Evolutionary conservation across 2,329 filamentous ascomycete genomes (phyloP).

Genomic region (Aspergillus sclerotialis): DNA sequence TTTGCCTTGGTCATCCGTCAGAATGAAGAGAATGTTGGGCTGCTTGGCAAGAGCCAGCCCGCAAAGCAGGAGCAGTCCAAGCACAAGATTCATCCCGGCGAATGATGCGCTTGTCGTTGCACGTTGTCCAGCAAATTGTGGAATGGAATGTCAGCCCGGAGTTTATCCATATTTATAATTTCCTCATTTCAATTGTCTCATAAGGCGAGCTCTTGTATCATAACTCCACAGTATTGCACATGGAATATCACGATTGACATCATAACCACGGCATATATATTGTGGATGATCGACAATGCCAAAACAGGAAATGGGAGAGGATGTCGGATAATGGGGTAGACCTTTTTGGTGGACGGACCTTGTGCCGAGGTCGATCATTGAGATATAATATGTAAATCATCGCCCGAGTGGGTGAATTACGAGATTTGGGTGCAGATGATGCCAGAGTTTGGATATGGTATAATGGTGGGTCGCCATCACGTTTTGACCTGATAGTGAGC

Average conservation of each 20-base stretch:
- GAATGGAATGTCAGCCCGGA: not conserved
- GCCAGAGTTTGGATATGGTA: constrained; percentile 8
- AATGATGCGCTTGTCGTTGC: not conserved
- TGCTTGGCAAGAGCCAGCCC: constrained; percentile 12
- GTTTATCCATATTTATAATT: not conserved
- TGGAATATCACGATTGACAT: not conserved
- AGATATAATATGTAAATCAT: too few relatives aligned
- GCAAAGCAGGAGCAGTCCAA: constrained; percentile 6
- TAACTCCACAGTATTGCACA: constrained; percentile 12
- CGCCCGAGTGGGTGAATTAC: constrained; percentile 8
- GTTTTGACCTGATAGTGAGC: too few relatives aligned
- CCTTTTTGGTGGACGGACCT: not conserved
- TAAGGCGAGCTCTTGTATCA: constrained; percentile 9
- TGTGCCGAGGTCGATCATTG: not conserved
- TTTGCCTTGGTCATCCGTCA: constrained; percentile 61
- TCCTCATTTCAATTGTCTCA: not conserved
- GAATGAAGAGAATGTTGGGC: constrained; percentile 59
- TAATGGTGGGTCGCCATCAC: constrained; percentile 13
- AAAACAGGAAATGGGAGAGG: not conserved
- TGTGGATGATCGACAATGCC: too few relatives aligned
- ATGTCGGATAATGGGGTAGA: not conserved
- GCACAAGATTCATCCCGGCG: constrained; percentile 7
- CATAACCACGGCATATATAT: not conserved
- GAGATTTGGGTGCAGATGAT: constrained; percentile 11
- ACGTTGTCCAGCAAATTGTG: not conserved